Base-by-base conservation (phyloP, 2,329 filamentous ascomycete genomes). In the Ceratocystis cacaofunesta region DNA sequence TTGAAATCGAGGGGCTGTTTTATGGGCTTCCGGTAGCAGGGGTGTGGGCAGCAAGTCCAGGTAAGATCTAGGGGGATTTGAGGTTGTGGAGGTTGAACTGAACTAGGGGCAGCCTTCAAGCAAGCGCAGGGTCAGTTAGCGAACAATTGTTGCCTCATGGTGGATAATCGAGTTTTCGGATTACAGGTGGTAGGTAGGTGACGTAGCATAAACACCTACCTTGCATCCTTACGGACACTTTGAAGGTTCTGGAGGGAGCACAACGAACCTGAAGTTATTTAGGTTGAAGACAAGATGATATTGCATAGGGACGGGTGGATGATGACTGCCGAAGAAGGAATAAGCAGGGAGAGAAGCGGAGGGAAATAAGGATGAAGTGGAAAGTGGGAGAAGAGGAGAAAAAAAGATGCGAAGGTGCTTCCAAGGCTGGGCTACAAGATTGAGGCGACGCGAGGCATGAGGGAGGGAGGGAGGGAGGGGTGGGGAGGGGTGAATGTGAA, bases 1-100 rank as follows among this genome's bases (percentile, higher is more conserved):
- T 65, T 44, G 63, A 41, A 66, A 63, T 67, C 66, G 66, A 63
- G 58, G 61, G 66, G 66, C 57, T 65, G 61, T 67, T 63, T 67
- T 61, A 61, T 61, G 60, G 66, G 50, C 19, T 61, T 62, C 36
- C 52, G 25, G 44, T 43, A 25, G 55, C 44, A 58, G 55, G 63
- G 41, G 44, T 63, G 25, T 61, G 61, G 28, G 44, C 57, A 32
- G 43, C 28, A 52, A 25, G 62, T 46, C 5, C 22, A 44, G 32
- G 60, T 62, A 28, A n/a, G 48, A 63, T 19, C 48, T 32, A 61
- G 32, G 32, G 62, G 61, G 55, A 41, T 32, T 32, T 46, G 30
- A 32, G 44, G 46, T 41, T 41, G 30, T 64, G 48, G 22, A 19
- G 41, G 52, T 30, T 48, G 22, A 43, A 48, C 30, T 55, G 44